phyloP scores from a whole-genome alignment of 176 grass and related monocot species.

The Tillandsia leiboldiana region DNA sequence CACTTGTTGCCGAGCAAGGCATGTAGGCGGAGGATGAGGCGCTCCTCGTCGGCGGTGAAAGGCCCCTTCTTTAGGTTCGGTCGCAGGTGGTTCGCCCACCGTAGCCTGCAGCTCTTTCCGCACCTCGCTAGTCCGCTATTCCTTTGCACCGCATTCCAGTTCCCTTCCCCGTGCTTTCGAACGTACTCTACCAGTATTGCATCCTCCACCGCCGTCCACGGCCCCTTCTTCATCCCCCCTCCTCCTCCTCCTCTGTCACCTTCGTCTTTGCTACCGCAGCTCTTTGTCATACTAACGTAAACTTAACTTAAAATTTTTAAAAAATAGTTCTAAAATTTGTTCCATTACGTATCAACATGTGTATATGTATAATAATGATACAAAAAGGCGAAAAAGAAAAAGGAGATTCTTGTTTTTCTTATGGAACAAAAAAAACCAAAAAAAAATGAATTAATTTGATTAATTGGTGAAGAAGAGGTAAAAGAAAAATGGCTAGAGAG shows the following conservation, averaged over 20 bases:
- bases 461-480: background rate
- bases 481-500: background rate
- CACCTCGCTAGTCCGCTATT: conserved; percentile 63
- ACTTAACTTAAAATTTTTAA: background rate
- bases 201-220: conserved; percentile 85
- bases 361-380: too few species aligned
- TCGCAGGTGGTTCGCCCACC: conserved; percentile 91
- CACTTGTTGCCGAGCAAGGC: conserved; percentile 72
- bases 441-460: background rate
- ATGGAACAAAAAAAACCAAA: background rate
- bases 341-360: too few species aligned
- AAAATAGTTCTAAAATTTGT: background rate
- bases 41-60: conserved; percentile 71
- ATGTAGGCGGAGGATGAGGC: conserved; percentile 69
- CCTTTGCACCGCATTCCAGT: conserved; percentile 83
- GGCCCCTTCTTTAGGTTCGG: conserved; percentile 90
- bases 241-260: background rate
- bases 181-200: conserved; percentile 64
- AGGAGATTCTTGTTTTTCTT: too few species aligned
- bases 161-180: conserved; percentile 61
- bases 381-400: too few species aligned
- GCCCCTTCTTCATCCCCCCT: conserved; percentile 62
- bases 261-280: background rate
- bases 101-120: conserved; percentile 90
- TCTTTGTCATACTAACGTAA: conserved; percentile 9